Evolutionary conservation across 2,329 filamentous ascomycete genomes (phyloP).

Genomic region (Paracoccidioides brasiliensis): DNA sequence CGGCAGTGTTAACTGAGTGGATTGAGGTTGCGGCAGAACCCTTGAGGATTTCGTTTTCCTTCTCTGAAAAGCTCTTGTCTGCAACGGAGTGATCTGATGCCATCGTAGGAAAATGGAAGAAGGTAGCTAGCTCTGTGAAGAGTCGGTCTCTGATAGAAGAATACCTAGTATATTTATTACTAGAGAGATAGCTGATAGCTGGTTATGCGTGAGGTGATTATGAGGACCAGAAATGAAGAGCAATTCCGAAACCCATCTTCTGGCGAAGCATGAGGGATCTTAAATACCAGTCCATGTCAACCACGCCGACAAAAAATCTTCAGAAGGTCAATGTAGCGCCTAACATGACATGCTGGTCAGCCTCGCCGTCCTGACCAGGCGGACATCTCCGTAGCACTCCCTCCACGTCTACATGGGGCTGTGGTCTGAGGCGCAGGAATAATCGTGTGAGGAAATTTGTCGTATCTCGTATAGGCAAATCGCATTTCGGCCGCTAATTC

Average conservation of each 20-base stretch:
- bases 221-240: not conserved
- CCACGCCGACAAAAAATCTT: too few species aligned
- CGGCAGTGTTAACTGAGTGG: slow-evolving; percentile 4
- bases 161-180: too few species aligned
- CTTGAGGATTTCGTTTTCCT: slow-evolving; percentile 8
- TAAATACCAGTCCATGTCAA: not conserved
- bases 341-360: too few species aligned
- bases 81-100: not conserved
- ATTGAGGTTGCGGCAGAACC: slow-evolving; percentile 6
- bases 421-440: not conserved
- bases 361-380: too few species aligned
- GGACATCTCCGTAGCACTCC: too few species aligned
- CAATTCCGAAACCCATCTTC: not conserved
- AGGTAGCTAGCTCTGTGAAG: not conserved
- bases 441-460: not conserved
- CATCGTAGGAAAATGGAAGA: not conserved
- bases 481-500: too few species aligned
- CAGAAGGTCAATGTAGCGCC: too few species aligned
- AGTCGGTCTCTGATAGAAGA: too few species aligned
- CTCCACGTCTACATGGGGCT: not conserved
- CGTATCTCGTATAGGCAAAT: not conserved
- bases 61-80: not conserved
- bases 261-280: not conserved
- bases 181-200: too few species aligned
- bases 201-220: not conserved